Evolutionary conservation across 192 early-diverging fungal species (phyloP).

Genomic region (Coemansia sp.): DNA sequence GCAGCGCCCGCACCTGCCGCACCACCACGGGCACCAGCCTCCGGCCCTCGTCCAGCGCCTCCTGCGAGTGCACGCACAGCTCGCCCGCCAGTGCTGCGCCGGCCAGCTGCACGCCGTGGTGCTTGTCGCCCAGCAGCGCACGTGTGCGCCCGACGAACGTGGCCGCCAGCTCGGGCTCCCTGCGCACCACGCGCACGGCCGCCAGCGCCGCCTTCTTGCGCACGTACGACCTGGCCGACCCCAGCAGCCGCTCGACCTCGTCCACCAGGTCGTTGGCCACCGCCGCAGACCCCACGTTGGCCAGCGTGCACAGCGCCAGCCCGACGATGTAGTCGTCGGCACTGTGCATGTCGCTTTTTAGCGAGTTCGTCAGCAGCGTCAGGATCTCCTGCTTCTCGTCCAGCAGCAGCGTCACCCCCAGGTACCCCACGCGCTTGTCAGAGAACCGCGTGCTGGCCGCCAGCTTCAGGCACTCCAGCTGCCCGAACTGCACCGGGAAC

Average conservation of each 20-base stretch:
- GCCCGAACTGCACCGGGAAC: constrained; percentile 98
- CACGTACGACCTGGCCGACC: constrained; percentile 88
- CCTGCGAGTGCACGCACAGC: constrained; percentile 74
- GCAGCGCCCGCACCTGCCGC: constrained; percentile 83
- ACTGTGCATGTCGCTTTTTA: constrained; percentile 96
- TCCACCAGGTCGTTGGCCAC: constrained; percentile 91
- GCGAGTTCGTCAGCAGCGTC: constrained; percentile 95
- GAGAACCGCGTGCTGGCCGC: constrained; percentile 90
- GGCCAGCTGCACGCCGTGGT: constrained; percentile 93
- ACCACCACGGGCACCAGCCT: constrained; percentile 82
- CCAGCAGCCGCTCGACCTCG: constrained; percentile 92
- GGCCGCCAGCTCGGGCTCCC: constrained; percentile 89
- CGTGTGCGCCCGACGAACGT: constrained; percentile 76
- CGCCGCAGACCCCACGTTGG: constrained; percentile 94
- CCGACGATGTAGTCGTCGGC: constrained; percentile 96
- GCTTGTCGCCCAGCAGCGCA: constrained; percentile 81
- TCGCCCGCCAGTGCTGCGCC: constrained; percentile 86
- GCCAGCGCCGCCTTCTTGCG: constrained; percentile 98
- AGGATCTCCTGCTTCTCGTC: constrained; percentile 98
- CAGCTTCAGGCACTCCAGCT: constrained; percentile 98
- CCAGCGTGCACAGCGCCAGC: constrained; percentile 92
- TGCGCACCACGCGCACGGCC: constrained; percentile 86
- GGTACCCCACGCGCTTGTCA: constrained; percentile 97
- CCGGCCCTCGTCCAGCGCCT: constrained; percentile 69
- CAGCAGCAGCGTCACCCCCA: constrained; percentile 95